phyloP scores from a whole-genome alignment of 345 rosid genomes.

The Moricandia moricandioides region DNA sequence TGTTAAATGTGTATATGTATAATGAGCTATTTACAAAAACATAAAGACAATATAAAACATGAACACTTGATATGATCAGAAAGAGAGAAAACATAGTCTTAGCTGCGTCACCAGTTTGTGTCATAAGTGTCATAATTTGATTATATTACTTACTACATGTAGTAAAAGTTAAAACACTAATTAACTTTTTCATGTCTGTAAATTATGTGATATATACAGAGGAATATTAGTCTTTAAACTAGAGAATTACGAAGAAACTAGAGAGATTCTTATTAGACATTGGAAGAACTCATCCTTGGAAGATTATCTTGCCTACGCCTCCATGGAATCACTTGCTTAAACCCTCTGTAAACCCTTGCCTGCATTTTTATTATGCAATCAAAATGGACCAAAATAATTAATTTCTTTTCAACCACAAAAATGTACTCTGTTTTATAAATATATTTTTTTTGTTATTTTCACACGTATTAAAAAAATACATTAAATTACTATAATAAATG shows the following conservation, averaged over 20 bases:
- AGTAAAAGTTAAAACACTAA: not conserved
- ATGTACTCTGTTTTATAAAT: too few species aligned
- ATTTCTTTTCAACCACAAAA: not conserved
- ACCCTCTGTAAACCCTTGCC: conserved; percentile 54
- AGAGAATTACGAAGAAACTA: not conserved
- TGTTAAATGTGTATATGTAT: not conserved
- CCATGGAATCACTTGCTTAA: conserved; percentile 71
- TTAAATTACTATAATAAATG: too few species aligned
- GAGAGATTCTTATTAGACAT: not conserved
- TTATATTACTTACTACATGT: not conserved
- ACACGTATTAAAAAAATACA: too few species aligned
- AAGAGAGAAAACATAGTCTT: too few species aligned
- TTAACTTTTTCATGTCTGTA: not conserved
- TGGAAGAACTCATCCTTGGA: conserved; percentile 27
- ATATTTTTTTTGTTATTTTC: too few species aligned
- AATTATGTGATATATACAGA: not conserved
- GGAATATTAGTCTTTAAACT: conserved; percentile 1
- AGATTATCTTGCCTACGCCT: conserved; percentile 43
- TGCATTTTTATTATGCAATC: conserved; percentile 30
- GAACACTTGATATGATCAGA: not conserved
- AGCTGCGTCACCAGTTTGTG: not conserved
- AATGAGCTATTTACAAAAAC: not conserved
- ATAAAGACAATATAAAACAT: not conserved
- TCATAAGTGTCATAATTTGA: not conserved
- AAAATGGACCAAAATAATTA: not conserved